Percentiles rank a stretch among this genome's conserved stretches.
Conservation (phyloP, 2,329 filamentous ascomycete species). For the Gyromitra esculenta region DNA sequence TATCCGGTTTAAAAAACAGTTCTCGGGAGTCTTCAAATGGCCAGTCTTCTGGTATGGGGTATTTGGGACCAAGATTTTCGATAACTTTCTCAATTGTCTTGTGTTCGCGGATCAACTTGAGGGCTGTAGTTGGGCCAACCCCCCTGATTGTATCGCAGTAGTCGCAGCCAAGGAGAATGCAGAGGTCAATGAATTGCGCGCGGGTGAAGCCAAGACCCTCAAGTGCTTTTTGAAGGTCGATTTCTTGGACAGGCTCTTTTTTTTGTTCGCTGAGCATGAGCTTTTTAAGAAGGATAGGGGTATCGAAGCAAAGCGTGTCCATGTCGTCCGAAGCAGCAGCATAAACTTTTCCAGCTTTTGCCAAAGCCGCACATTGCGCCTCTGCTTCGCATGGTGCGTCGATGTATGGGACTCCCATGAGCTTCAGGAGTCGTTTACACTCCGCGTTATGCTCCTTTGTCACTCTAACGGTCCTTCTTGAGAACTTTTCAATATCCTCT, state of each 20-base stretch:
- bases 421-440: constrained; percentile 85
- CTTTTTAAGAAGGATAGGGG: constrained; percentile 88
- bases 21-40: constrained; percentile 90
- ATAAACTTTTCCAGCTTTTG: constrained; percentile 91
- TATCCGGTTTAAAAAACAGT: constrained; percentile 91
- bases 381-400: constrained; percentile 96
- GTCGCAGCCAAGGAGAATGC: constrained; percentile 96
- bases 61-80: constrained; percentile 81
- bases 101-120: constrained; percentile 94
- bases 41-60: constrained; percentile 92
- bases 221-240: constrained; percentile 85
- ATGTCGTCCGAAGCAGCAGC: constrained; percentile 98
- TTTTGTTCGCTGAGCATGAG: constrained; percentile 96
- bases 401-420: constrained; percentile 97
- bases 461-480: constrained; percentile 87
- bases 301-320: constrained; percentile 96
- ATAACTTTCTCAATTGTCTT: constrained; percentile 87
- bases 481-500: constrained; percentile 98
- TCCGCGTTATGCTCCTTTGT: constrained; percentile 97
- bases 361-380: constrained; percentile 91
- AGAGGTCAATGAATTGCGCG: constrained; percentile 94
- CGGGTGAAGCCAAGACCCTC: constrained; percentile 88
- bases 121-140: constrained; percentile 86
- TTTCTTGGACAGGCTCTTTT: constrained; percentile 97
- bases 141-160: constrained; percentile 97